Evolutionary conservation across 2,329 filamentous ascomycete genomes (phyloP).

Genomic region (Aulographum hederae): DNA sequence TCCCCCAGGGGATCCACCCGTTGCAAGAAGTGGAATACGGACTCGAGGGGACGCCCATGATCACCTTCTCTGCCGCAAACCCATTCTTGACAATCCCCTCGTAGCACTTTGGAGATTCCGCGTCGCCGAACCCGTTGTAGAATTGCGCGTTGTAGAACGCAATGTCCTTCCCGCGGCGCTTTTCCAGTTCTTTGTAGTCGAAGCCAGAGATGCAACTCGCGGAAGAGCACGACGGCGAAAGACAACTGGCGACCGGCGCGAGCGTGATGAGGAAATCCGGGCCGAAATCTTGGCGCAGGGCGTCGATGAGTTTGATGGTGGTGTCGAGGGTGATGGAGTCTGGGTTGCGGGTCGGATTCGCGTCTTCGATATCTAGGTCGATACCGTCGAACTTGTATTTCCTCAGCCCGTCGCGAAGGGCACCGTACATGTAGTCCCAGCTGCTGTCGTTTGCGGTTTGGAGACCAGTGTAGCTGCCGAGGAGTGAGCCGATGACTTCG

Average conservation of each 20-base stretch:
- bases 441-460: slow-evolving; percentile 1
- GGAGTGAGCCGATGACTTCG: slow-evolving; percentile 12
- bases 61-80: slow-evolving; percentile 56
- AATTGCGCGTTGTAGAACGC: slow-evolving; percentile 86
- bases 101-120: slow-evolving; percentile 31
- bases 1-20: slow-evolving; percentile 17
- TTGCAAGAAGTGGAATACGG: slow-evolving; percentile 43
- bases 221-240: slow-evolving; percentile 3
- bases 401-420: slow-evolving; percentile 46
- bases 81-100: slow-evolving; percentile 40
- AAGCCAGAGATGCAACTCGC: slow-evolving; percentile 8
- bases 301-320: slow-evolving; percentile 31
- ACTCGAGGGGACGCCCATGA: slow-evolving; percentile 67
- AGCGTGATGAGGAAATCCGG: slow-evolving; percentile 57
- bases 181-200: slow-evolving; percentile 8
- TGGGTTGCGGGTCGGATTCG: slow-evolving; percentile 30
- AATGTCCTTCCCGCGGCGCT: slow-evolving; percentile 20
- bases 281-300: slow-evolving; percentile 45
- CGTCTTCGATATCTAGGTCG: slow-evolving; percentile 42
- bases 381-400: slow-evolving; percentile 26
- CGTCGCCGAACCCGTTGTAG: slow-evolving; percentile 76
- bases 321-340: slow-evolving; percentile 30
- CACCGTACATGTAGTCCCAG: slow-evolving; percentile 32
- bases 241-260: slow-evolving; percentile 42
- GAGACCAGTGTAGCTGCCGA: slow-evolving; percentile 9